Evolutionary conservation across 768 basidiomycete genomes (phyloP).

Genomic region (Lactarius deliciosus): DNA sequence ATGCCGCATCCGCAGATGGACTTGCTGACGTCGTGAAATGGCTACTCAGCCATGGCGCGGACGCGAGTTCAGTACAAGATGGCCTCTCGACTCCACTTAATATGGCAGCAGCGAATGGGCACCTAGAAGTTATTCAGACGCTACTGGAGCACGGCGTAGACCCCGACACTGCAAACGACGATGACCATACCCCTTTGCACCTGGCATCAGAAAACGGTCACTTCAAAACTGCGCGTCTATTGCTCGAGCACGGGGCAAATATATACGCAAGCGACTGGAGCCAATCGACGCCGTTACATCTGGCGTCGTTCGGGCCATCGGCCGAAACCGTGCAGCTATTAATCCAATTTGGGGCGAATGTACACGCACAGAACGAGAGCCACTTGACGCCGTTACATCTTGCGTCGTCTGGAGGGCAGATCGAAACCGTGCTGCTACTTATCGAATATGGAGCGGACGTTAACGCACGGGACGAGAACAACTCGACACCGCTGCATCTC

Average conservation of each 20-base stretch:
- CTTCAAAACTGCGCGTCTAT: not conserved
- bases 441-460: not conserved
- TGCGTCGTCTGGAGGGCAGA: too few relatives aligned
- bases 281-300: not conserved
- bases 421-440: not conserved
- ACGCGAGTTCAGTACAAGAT: not conserved
- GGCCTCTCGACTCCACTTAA: not conserved
- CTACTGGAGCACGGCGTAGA: not conserved
- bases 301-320: not conserved
- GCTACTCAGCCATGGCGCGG: not conserved
- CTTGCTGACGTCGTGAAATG: not conserved
- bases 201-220: not conserved
- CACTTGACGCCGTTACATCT: too few relatives aligned
- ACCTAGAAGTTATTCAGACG: not conserved
- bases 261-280: too few relatives aligned
- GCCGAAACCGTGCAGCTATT: not conserved
- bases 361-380: not conserved
- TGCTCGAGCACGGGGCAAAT: not conserved
- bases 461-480: not conserved
- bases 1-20: not conserved
- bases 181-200: not conserved
- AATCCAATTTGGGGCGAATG: not conserved
- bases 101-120: not conserved
- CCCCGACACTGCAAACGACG: too few relatives aligned
- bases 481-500: not conserved